Evolutionary conservation across 1,139 yeast genomes (phyloP).

Genomic region (Protomyces macrosporus): DNA sequence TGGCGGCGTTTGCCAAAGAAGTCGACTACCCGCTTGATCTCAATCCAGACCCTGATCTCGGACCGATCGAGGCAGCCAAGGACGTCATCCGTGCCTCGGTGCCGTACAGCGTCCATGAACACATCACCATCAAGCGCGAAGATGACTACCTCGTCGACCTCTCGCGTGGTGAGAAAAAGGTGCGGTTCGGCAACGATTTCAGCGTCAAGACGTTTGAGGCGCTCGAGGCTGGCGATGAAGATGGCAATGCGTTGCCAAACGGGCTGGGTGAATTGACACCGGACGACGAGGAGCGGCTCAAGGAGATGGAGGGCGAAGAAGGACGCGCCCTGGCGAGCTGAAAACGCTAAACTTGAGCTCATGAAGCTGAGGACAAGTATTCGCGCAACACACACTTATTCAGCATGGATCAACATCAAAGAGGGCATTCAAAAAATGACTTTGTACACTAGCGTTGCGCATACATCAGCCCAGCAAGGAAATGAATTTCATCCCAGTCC

Average conservation of each 20-base stretch:
- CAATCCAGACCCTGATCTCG: slow-evolving; percentile 21
- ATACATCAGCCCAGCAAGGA: neutral
- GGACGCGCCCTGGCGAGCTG: neutral
- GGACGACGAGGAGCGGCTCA: slow-evolving; percentile 3
- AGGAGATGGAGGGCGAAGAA: neutral
- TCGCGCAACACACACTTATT: too few relatives aligned
- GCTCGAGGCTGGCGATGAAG: slow-evolving; percentile 22
- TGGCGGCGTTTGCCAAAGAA: slow-evolving; percentile 17
- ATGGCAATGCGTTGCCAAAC: slow-evolving; percentile 8
- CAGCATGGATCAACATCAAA: too few relatives aligned
- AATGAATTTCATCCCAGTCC: neutral
- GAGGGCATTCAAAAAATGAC: too few relatives aligned
- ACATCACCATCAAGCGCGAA: slow-evolving; percentile 23
- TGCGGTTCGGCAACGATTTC: slow-evolving; percentile 21
- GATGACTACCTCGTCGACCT: slow-evolving; percentile 19
- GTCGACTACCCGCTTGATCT: slow-evolving; percentile 18
- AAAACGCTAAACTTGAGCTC: neutral
- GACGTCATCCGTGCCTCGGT: slow-evolving; percentile 20
- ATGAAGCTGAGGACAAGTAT: too few relatives aligned
- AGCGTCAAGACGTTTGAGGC: slow-evolving; percentile 21
- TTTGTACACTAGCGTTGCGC: neutral
- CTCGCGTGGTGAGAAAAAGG: slow-evolving; percentile 22
- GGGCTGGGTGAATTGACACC: slow-evolving; percentile 9
- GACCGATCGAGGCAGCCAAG: slow-evolving; percentile 23
- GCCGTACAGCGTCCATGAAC: slow-evolving; percentile 22